Base-by-base conservation (phyloP, 139 green algal genomes). In the Tetraselmis chui region DNA sequence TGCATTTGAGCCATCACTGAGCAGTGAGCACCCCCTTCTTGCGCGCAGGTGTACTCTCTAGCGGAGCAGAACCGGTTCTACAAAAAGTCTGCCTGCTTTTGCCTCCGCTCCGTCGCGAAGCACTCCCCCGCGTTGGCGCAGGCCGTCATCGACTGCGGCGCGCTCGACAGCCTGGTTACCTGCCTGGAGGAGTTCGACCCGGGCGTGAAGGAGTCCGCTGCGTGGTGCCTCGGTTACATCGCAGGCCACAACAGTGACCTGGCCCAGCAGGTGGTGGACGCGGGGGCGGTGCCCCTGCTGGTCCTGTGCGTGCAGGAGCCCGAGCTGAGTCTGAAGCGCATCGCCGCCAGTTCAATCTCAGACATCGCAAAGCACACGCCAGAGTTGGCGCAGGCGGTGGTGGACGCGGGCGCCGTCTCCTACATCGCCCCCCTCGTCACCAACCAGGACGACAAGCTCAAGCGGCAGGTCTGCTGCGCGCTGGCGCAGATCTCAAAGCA, bases 121-220 rank as follows among this genome's bases (percentile, higher is more conserved):
- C 93, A 97, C 81, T 95, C 91, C 0, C 91, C 94, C 45, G 84
- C 92, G 80, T 87, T 97, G 18, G 94, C 94, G 0, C 92, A 95
- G 82, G 91, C 93, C 22, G 93, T 97, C 2, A 92, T 96, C 25
- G 91, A 95, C 86, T 89, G 82, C 25, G 93, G 93, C 22, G 89
- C 91, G 18, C 83, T 97, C n/a, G 89, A 94, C 59, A 89, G 87
- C 2, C 87, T 97, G 1, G 91, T 96, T 2, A 91, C 90, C 24
- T 97, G 94, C 87, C 89, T 97, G 22, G 94, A 97, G 88, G 94
- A 97, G 85, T 96, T 96, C 82, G 94, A 97, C 86, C 92, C 92
- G 25, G 91, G 91, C 5, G 93, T 97, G 28, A 97, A 95, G 88
- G 94, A 97, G 90, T 86, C 90, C 24, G 91, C 94, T 22, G 90